Percentiles rank a stretch among this genome's conserved stretches.
These are phyloP conservation scores for Tricholoma bakamatsutake DNA, from an alignment of 768 basidiomycete genomes.

Conservation along the genomic window DNA sequence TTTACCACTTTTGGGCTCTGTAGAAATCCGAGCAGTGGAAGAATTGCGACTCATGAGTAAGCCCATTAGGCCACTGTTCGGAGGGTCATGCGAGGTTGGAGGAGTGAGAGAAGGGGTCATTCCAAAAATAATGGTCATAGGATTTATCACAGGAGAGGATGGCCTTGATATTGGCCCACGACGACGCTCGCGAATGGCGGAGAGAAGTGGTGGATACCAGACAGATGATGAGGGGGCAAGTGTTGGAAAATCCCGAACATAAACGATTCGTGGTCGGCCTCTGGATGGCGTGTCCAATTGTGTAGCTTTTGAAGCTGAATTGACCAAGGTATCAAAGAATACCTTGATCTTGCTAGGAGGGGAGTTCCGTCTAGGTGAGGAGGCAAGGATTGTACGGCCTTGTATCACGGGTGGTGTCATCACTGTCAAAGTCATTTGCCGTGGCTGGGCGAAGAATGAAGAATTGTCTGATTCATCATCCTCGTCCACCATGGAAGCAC, in stretches of 20 bases:
- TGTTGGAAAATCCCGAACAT: conserved; percentile 76
- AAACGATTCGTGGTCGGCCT: conserved; percentile 65
- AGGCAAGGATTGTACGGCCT: conserved; percentile 34
- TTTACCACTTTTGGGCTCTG: conserved; percentile 31
- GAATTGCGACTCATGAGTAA: conserved; percentile 39
- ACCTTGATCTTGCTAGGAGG: conserved; percentile 54
- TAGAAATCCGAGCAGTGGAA: conserved; percentile 23
- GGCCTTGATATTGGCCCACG: conserved; percentile 56
- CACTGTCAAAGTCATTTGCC: conserved; percentile 38
- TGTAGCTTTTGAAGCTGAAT: conserved; percentile 37
- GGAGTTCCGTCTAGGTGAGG: conserved; percentile 36
- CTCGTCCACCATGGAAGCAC: conserved; percentile 36
- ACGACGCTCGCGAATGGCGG: conserved; percentile 73
- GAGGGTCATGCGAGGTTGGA: conserved; percentile 24
- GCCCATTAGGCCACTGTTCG: conserved; percentile 34
- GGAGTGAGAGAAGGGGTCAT: conserved; percentile 71
- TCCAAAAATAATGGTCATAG: conserved; percentile 85
- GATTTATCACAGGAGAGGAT: conserved; percentile 55
- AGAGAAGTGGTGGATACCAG: conserved; percentile 80
- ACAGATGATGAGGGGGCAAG: conserved; percentile 63
- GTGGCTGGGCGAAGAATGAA: conserved; percentile 25
- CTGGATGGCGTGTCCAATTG: conserved; percentile 22
- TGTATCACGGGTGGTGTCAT: conserved; percentile 31
- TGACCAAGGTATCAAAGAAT: conserved; percentile 77
- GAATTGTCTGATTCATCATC: conserved; percentile 36